Conservation (phyloP, 2,329 filamentous ascomycete genomes). For the Purpureocillium lavendulum region DNA sequence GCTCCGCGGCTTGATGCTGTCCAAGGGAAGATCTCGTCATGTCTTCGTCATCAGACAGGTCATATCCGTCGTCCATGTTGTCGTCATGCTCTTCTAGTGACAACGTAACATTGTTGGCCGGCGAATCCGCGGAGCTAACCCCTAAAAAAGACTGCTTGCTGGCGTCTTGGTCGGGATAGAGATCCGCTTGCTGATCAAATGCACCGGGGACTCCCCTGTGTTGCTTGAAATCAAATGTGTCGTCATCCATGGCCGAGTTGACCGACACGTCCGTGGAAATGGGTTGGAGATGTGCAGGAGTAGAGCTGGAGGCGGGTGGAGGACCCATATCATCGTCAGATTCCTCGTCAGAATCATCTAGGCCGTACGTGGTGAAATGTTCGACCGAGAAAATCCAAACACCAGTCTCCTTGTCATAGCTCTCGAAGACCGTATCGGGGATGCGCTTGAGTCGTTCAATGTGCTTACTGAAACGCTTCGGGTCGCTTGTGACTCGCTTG, state of each 20-base stretch:
- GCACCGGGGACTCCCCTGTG: constrained; percentile 61
- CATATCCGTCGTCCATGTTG: constrained; percentile 68
- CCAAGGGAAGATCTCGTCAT: constrained; percentile 72
- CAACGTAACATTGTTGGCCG: constrained; percentile 51
- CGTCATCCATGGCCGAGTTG: constrained; percentile 35
- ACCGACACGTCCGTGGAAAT: constrained; percentile 12
- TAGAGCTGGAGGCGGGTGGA: constrained; percentile 17
- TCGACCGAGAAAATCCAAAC: constrained; percentile 90
- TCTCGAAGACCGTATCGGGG: constrained; percentile 69
- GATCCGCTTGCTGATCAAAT: constrained; percentile 57
- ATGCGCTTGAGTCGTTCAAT: constrained; percentile 73
- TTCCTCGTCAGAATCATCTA: constrained; percentile 72
- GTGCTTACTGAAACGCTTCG: constrained; percentile 70
- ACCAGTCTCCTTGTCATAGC: constrained; percentile 71
- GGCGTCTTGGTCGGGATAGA: constrained; percentile 45
- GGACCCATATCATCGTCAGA: constrained; percentile 40
- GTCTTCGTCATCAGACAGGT: constrained; percentile 60
- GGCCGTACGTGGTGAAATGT: constrained; percentile 92
- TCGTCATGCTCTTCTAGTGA: constrained; percentile 45
- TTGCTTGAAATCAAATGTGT: constrained; percentile 49
- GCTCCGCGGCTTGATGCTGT: constrained; percentile 72
- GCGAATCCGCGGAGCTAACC: constrained; percentile 79
- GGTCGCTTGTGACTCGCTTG: constrained; percentile 43
- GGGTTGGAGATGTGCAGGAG: constrained; percentile 7
- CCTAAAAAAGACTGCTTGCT: constrained; percentile 79